Conservation (phyloP, 768 basidiomycete genomes). For the Podaxis mareebaensis region DNA sequence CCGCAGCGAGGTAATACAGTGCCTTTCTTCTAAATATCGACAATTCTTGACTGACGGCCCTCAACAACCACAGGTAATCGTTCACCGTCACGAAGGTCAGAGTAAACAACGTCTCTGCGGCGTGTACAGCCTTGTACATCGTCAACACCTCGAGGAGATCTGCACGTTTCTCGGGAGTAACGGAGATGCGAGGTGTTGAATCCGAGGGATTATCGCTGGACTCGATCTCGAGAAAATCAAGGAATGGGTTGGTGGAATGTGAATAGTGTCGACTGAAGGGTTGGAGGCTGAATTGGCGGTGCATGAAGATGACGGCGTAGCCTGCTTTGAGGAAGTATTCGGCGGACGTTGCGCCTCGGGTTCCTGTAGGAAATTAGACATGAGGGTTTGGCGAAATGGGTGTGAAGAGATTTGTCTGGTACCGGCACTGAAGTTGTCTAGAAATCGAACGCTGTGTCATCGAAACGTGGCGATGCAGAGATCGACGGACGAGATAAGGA, state of each 20-base stretch:
- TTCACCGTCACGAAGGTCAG: constrained; percentile 93
- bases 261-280: constrained; percentile 98
- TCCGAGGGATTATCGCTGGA: constrained; percentile 22
- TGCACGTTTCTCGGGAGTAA: constrained; percentile 62
- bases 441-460: constrained; percentile 82
- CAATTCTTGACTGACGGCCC: constrained; percentile 80
- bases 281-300: constrained; percentile 95
- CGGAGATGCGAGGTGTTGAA: constrained; percentile 54
- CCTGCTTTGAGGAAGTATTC: constrained; percentile 95
- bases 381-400: neutral
- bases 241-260: constrained; percentile 96
- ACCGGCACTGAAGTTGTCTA: constrained; percentile 99
- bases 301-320: constrained; percentile 99
- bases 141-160: constrained; percentile 73
- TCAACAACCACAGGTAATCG: constrained; percentile 92
- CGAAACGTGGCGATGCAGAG: neutral
- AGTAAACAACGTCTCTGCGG: constrained; percentile 73
- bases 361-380: constrained; percentile 53
- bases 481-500: constrained; percentile 6
- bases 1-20: constrained; percentile 97
- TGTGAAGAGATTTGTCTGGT: constrained; percentile 24
- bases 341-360: constrained; percentile 94
- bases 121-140: constrained; percentile 80
- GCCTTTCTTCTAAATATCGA: constrained; percentile 65
- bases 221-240: constrained; percentile 87